phyloP scores from a whole-genome alignment of 805 yeast genomes.

The Brettanomyces sp. region DNA sequence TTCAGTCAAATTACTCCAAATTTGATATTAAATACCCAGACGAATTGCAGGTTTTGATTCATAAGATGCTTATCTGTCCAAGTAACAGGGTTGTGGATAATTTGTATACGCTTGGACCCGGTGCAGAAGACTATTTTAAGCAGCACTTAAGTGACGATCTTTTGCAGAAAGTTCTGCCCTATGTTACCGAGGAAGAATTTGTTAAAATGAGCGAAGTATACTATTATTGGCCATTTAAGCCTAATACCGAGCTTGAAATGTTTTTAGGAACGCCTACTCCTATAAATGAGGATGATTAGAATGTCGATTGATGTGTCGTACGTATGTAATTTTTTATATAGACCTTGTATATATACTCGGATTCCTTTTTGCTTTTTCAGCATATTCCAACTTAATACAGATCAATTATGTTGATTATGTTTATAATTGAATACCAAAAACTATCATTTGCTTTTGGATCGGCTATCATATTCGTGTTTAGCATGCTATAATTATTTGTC shows the following conservation, averaged over 20 bases:
- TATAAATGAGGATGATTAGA: neutral
- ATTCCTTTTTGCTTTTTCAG: neutral
- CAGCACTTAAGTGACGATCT: constrained; percentile 28
- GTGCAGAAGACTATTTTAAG: constrained; percentile 50
- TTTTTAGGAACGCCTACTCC: constrained; percentile 6
- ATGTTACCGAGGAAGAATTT: constrained; percentile 50
- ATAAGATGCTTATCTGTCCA: constrained; percentile 42
- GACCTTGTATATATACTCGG: neutral
- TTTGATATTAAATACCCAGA: constrained; percentile 32
- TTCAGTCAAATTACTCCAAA: constrained; percentile 21
- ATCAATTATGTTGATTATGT: too few relatives aligned
- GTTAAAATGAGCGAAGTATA: constrained; percentile 41
- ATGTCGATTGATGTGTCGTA: neutral
- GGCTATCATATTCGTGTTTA: too few relatives aligned
- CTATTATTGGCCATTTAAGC: constrained; percentile 82
- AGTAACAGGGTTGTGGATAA: constrained; percentile 33
- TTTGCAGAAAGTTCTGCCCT: constrained; percentile 34
- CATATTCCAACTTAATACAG: too few relatives aligned
- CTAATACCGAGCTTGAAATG: constrained; percentile 19
- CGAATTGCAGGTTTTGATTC: constrained; percentile 59
- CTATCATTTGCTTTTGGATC: too few relatives aligned
- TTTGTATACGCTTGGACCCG: constrained; percentile 63
- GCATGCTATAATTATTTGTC: too few relatives aligned
- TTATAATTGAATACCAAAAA: too few relatives aligned
- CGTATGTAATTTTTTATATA: neutral